Evolutionary conservation across 371 early-diverging fungal genomes (phyloP).

Genomic region (Lichtheimia corymbifera): DNA sequence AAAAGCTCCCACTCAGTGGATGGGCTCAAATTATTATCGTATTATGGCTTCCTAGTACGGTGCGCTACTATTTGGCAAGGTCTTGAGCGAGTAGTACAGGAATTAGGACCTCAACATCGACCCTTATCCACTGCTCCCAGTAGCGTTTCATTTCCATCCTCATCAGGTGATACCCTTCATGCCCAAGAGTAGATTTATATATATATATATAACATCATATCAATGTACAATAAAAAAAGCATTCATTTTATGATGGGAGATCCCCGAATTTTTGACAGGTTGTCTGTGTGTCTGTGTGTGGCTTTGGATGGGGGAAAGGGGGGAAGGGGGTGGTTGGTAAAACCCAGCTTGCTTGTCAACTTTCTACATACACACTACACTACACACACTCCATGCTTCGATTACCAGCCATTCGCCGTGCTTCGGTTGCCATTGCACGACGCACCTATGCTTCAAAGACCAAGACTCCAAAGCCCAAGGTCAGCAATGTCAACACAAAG

Average conservation of each 20-base stretch:
- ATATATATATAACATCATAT: background rate
- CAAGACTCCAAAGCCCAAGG: constrained; percentile 46
- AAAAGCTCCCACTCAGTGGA: constrained; percentile 8
- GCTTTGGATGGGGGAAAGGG: too few relatives aligned
- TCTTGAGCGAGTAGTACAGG: constrained; percentile 11
- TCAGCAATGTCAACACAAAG: constrained; percentile 39
- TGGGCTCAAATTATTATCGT: constrained; percentile 15
- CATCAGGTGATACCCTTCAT: background rate
- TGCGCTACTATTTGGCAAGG: constrained; percentile 24
- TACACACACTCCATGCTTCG: constrained; percentile 10
- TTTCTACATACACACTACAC: constrained; percentile 2
- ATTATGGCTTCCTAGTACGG: constrained; percentile 26
- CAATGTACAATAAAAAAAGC: background rate
- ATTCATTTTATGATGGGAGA: background rate
- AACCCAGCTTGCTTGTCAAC: background rate
- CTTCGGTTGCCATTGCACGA: constrained; percentile 2
- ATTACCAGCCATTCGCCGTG: constrained; percentile 16
- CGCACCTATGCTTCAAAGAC: constrained; percentile 51
- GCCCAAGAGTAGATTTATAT: constrained; percentile 4
- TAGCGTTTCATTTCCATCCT: constrained; percentile 1
- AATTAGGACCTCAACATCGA: constrained; percentile 15
- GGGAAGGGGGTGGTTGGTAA: too few relatives aligned
- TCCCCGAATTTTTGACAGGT: background rate
- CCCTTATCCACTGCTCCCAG: background rate
- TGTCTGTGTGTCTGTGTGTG: too few relatives aligned